Conservation (phyloP, 2,329 filamentous ascomycete species). For the Dactylellina leptospora region DNA sequence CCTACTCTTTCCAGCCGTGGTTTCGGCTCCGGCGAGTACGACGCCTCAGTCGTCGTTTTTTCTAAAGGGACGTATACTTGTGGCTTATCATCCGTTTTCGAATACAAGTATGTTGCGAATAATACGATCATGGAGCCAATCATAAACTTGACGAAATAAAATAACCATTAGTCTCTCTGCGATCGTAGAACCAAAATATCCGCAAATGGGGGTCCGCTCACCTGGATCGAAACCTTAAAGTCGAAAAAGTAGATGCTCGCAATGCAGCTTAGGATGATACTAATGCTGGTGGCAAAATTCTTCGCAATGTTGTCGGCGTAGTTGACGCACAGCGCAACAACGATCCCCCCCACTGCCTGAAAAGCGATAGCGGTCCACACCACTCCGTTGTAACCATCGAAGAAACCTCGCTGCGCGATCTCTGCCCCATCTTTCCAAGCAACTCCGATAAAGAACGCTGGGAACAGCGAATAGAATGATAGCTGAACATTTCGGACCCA, state of each 20-base stretch:
- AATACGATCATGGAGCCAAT: slow-evolving; percentile 81
- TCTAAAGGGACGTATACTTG: slow-evolving; percentile 58
- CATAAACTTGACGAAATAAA: slow-evolving; percentile 71
- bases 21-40: slow-evolving; percentile 31
- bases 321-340: slow-evolving; percentile 82
- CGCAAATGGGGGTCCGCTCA: slow-evolving; percentile 61
- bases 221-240: slow-evolving; percentile 75
- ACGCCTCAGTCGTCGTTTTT: slow-evolving; percentile 54
- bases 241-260: slow-evolving; percentile 87
- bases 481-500: slow-evolving; percentile 97
- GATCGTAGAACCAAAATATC: not conserved
- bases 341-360: slow-evolving; percentile 83
- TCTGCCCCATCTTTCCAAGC: slow-evolving; percentile 85
- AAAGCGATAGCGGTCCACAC: slow-evolving; percentile 86
- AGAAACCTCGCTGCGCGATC: slow-evolving; percentile 86
- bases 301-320: slow-evolving; percentile 90
- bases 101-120: slow-evolving; percentile 85
- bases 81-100: slow-evolving; percentile 69
- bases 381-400: slow-evolving; percentile 90
- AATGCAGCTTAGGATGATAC: slow-evolving; percentile 85
- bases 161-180: slow-evolving; percentile 1
- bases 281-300: slow-evolving; percentile 92
- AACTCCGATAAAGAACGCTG: slow-evolving; percentile 84
- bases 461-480: slow-evolving; percentile 91
- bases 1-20: slow-evolving; percentile 35